A percentile compares a stretch with the other conserved stretches of the same genome.
phyloP scores from a whole-genome alignment of 805 yeast species.

The Metschnikowia corniflorae region DNA sequence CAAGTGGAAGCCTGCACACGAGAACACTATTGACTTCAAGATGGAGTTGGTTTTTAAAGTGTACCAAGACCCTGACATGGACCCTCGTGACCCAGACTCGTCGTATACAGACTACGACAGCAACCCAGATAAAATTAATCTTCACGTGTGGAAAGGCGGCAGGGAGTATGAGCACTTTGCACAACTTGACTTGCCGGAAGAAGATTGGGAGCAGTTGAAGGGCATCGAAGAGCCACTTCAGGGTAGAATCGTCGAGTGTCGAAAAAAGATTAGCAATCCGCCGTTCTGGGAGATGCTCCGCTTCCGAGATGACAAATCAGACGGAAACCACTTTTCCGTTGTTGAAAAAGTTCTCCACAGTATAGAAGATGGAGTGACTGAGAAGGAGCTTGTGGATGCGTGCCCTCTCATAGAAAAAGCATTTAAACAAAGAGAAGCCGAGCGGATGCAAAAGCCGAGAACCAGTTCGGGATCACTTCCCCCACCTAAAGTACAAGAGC shows the following conservation, averaged over 20 bases:
- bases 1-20: slow-evolving; percentile 97
- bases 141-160: slow-evolving; percentile 78
- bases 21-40: slow-evolving; percentile 88
- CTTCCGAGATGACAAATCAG: slow-evolving; percentile 87
- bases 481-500: slow-evolving; percentile 9
- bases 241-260: slow-evolving; percentile 84
- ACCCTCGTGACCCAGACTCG: slow-evolving; percentile 62
- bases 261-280: slow-evolving; percentile 50
- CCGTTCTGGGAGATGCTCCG: slow-evolving; percentile 82
- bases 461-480: slow-evolving; percentile 3
- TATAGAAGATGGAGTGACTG: slow-evolving; percentile 80
- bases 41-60: slow-evolving; percentile 58
- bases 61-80: slow-evolving; percentile 60
- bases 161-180: slow-evolving; percentile 60
- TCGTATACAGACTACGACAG: slow-evolving; percentile 79
- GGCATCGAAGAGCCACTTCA: slow-evolving; percentile 73
- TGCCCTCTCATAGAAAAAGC: slow-evolving; percentile 52
- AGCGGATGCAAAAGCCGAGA: slow-evolving; percentile 23
- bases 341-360: slow-evolving; percentile 80
- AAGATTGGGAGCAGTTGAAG: slow-evolving; percentile 80
- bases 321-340: slow-evolving; percentile 80
- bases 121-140: slow-evolving; percentile 58
- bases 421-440: slow-evolving; percentile 59
- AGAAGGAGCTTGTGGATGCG: slow-evolving; percentile 65
- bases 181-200: slow-evolving; percentile 56